A percentile compares a stretch with the other conserved stretches of the same genome.
These are phyloP conservation scores for Erysimum cheiri DNA, from an alignment of 441 rosid genomes.

Conservation along the genomic window DNA sequence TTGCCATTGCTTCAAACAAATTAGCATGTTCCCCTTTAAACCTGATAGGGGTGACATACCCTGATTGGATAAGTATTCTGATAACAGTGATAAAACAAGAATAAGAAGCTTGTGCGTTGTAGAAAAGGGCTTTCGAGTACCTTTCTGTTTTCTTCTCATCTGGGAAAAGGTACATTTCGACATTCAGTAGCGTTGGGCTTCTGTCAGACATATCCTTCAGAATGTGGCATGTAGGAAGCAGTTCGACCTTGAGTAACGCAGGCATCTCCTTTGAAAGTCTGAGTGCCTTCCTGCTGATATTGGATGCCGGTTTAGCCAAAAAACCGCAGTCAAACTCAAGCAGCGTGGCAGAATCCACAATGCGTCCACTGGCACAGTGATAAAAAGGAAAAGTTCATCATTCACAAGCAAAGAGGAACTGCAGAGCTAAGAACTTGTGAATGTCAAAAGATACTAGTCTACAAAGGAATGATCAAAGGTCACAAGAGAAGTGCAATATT, in stretches of 20 bases:
- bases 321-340: conserved; percentile 55
- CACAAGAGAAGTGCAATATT: conserved; percentile 1
- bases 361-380: conserved; percentile 61
- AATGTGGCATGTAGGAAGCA: conserved; percentile 50
- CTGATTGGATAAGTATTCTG: conserved; percentile 6
- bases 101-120: conserved; percentile 21
- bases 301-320: conserved; percentile 56
- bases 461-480: neutral
- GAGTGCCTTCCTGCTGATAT: conserved; percentile 50
- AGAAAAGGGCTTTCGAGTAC: conserved; percentile 45
- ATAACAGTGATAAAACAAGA: neutral
- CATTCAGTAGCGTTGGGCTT: conserved; percentile 52
- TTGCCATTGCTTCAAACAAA: conserved; percentile 53
- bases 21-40: conserved; percentile 37
- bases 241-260: conserved; percentile 51
- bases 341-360: conserved; percentile 44
- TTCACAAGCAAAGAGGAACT: conserved; percentile 4
- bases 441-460: conserved; percentile 28
- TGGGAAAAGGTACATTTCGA: conserved; percentile 63
- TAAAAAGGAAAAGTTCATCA: conserved; percentile 32
- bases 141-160: conserved; percentile 50
- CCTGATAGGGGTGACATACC: conserved; percentile 44
- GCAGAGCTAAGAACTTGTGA: conserved; percentile 14
- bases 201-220: conserved; percentile 46
- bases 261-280: conserved; percentile 56